A percentile compares a stretch with the other conserved stretches of the same genome.
Evolutionary conservation across 129 eudicot species (phyloP).

Genomic region (Flaveria robusta): DNA sequence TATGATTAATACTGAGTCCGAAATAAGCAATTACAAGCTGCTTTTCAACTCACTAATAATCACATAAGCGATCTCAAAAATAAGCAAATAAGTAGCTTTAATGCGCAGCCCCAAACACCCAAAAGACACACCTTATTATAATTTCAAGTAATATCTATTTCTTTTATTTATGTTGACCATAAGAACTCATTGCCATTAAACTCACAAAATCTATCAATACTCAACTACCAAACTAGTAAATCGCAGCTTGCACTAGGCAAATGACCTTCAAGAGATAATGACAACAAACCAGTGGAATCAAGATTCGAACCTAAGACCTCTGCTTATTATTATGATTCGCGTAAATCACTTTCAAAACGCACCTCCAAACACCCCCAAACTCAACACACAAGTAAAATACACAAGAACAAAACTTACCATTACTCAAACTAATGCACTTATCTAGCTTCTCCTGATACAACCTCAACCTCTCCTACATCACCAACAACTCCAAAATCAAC

Average conservation of each 20-base stretch:
- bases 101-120: neutral
- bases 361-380: slow-evolving; percentile 1
- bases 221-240: too few relatives aligned
- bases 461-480: slow-evolving; percentile 71
- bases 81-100: neutral
- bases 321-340: neutral
- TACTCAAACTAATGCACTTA: slow-evolving; percentile 58
- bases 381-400: neutral
- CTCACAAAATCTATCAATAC: too few relatives aligned
- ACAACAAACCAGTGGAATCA: too few relatives aligned
- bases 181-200: too few relatives aligned
- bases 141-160: neutral
- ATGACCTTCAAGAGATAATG: too few relatives aligned
- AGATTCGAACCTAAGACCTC: too few relatives aligned
- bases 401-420: slow-evolving; percentile 46
- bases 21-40: neutral
- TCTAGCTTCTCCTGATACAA: slow-evolving; percentile 84
- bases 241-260: too few relatives aligned
- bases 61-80: neutral
- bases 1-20: too few relatives aligned
- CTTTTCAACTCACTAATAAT: neutral
- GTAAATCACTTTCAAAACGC: neutral
- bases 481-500: neutral
- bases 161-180: too few relatives aligned
- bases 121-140: neutral